phyloP scores from a whole-genome alignment of 371 early-diverging fungal genomes.

The Sporodiniella umbellata region DNA sequence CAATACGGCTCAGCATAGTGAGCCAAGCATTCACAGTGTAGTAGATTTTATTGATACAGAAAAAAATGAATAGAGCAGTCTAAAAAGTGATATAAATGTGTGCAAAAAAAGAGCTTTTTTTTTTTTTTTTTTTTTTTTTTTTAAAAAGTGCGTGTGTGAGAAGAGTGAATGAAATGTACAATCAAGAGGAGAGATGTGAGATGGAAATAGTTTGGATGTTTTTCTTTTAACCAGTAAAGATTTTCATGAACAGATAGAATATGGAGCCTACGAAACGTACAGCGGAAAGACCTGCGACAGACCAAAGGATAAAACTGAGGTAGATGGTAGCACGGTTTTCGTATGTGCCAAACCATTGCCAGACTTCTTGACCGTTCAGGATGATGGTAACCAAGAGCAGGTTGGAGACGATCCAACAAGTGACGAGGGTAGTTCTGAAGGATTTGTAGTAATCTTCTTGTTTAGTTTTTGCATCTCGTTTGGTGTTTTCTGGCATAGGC shows the following conservation, averaged over 20 bases:
- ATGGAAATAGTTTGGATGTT: neutral
- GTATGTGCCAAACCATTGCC: constrained; percentile 32
- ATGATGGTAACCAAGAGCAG: constrained; percentile 65
- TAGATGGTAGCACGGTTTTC: constrained; percentile 59
- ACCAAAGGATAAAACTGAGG: constrained; percentile 87
- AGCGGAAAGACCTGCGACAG: constrained; percentile 76
- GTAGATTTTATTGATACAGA: no score
- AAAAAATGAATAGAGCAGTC: no score
- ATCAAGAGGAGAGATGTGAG: neutral
- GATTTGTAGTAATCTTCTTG: constrained; percentile 83
- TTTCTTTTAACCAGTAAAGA: constrained; percentile 34
- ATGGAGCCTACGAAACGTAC: constrained; percentile 81
- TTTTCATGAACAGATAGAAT: constrained; percentile 65
- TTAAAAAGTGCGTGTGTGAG: no score
- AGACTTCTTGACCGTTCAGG: constrained; percentile 30
- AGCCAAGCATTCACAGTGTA: no score
- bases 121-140: no score
- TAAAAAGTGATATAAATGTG: no score
- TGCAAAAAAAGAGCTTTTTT: no score
- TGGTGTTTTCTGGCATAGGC: constrained; percentile 41
- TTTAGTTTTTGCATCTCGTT: constrained; percentile 73
- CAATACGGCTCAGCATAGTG: no score
- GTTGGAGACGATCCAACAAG: constrained; percentile 85
- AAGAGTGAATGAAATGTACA: constrained; percentile 1
- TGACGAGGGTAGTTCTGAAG: constrained; percentile 76